Evolutionary conservation across 352 stramenopile genomes (phyloP).

Genomic region (Lagenidium sp.): DNA sequence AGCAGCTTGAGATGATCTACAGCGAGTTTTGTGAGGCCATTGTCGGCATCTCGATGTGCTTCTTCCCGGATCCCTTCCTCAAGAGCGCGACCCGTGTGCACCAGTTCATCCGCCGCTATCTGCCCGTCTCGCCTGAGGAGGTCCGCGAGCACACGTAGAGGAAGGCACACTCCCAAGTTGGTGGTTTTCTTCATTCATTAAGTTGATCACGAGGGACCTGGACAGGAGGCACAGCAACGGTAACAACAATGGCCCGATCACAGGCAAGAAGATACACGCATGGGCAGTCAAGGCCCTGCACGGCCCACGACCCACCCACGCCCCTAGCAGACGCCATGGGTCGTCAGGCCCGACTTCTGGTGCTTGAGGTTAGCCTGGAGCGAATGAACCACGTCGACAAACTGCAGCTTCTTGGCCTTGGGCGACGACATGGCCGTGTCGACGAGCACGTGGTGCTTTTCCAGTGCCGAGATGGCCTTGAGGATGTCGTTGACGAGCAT

Average conservation of each 20-base stretch:
- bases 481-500: constrained; percentile 85
- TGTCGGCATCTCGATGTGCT: constrained; percentile 37
- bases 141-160: constrained; percentile 22
- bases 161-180: no score
- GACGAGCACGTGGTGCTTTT: constrained; percentile 69
- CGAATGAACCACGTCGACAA: constrained; percentile 57
- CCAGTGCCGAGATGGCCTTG: constrained; percentile 72
- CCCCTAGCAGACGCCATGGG: constrained; percentile 74
- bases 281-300: no score
- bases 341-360: constrained; percentile 66
- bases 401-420: constrained; percentile 62
- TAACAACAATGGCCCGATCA: no score
- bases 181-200: no score
- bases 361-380: constrained; percentile 63
- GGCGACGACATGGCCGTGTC: constrained; percentile 71
- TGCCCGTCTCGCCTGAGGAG: constrained; percentile 55
- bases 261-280: no score
- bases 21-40: constrained; percentile 65
- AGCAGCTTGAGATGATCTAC: constrained; percentile 65
- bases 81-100: constrained; percentile 36
- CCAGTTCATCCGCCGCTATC: constrained; percentile 64
- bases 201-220: no score
- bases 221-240: no score
- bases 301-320: no score
- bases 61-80: constrained; percentile 59